Percentiles rank a stretch among this genome's conserved stretches.
These are phyloP conservation scores for Pachyrhizus erosus DNA, from an alignment of 306 rosid species.

Conservation along the genomic window DNA sequence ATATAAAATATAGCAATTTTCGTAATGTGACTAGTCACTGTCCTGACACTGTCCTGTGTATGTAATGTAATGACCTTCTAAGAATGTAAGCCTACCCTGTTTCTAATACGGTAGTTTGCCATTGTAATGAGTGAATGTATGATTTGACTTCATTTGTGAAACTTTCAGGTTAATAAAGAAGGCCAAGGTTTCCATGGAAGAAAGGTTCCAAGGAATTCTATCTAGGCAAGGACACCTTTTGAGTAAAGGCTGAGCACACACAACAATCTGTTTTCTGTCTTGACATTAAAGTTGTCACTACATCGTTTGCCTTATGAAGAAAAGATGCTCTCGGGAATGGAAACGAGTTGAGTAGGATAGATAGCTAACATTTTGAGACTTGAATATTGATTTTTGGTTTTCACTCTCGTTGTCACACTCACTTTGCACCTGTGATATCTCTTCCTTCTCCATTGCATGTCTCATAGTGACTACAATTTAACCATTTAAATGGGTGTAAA, in stretches of 20 bases:
- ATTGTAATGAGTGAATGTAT: neutral
- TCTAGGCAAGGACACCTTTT: constrained; percentile 52
- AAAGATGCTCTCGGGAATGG: constrained; percentile 1
- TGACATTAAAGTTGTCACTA: neutral
- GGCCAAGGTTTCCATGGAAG: constrained; percentile 56
- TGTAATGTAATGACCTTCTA: neutral
- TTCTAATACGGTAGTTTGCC: neutral
- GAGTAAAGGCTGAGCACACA: constrained; percentile 4
- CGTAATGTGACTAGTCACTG: neutral
- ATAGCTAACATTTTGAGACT: neutral
- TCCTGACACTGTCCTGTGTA: neutral
- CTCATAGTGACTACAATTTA: neutral
- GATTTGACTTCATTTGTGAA: neutral
- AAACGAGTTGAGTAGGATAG: neutral
- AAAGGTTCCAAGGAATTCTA: constrained; percentile 56
- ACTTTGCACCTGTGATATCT: neutral
- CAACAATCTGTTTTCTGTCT: neutral
- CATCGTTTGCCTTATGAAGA: too few species aligned
- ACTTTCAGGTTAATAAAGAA: constrained; percentile 63
- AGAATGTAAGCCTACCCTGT: neutral
- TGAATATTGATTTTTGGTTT: neutral
- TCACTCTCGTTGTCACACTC: neutral
- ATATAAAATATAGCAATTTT: neutral
- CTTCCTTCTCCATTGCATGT: neutral
- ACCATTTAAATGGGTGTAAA: neutral